Base-by-base conservation (phyloP, 176 grass and related monocot genomes). In the Secale cereale region DNA sequence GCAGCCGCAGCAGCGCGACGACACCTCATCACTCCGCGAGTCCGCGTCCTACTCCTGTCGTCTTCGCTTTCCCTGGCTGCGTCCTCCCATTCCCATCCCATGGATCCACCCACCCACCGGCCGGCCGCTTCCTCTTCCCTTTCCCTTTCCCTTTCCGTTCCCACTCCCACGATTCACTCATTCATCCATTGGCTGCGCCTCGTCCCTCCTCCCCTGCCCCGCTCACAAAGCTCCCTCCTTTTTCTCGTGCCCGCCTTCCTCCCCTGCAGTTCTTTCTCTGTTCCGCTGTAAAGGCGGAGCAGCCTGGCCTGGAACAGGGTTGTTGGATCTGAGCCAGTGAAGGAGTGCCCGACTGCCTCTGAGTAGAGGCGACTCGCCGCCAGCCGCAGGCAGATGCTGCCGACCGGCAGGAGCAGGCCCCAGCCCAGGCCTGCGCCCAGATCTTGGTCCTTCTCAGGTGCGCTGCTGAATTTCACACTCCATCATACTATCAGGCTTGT, bases 391-490 rank as follows among this genome's bases (percentile, higher is more conserved):
- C 56, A 85, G 77, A 97, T 97, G 95, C 86, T 97, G 77, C 90
- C 92, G 11, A 74, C 84, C 69, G 86, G 45, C 64, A 82, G 95
- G 45, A 91, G 74, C 87, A 94, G 92, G 88, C 92, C 90, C 20
- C 92, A 91, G 92, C 86, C 82, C 60, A 94, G 94, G 86, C 84
- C 92, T 59, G 64, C 41, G 8, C 25, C 78, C 43, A 92, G 95
- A 92, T 94, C 90, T 88, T 97, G 88, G 88, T 97, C 88, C 50
- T 97, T 97, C 82, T 91, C 95, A 92, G 95, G 95, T 94, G 48
- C 48, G 16, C 46, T 27, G 69, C 17, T 70, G 37, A 14, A 27
- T 78, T 52, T 33, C 79, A 39, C 20, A 10, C 31, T 59, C 20
- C 8, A 16, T 41, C 15, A 8, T 2, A n/a, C n/a, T n/a, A 50